A percentile compares a stretch with the other conserved stretches of the same genome.
phyloP scores from a whole-genome alignment of 805 yeast species.

The Wickerhamomyces ciferrii region DNA sequence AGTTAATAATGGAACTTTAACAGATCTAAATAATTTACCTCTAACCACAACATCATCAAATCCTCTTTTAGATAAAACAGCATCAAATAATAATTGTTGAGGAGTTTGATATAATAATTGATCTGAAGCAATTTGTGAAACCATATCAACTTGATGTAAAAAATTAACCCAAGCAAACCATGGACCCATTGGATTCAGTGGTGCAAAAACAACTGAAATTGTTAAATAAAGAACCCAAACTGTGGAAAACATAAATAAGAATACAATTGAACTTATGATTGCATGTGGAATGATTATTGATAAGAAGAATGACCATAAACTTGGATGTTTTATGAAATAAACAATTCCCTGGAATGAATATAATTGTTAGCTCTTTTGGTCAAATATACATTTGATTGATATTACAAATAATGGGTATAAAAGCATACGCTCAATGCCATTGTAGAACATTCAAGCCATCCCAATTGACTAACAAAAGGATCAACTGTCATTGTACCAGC shows the following conservation, averaged over 20 bases:
- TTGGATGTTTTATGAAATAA: slow-evolving; percentile 35
- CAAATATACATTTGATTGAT: too few species aligned
- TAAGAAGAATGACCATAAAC: slow-evolving; percentile 42
- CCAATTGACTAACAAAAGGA: too few species aligned
- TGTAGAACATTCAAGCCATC: too few species aligned
- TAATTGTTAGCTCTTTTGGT: neutral
- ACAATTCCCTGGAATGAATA: slow-evolving; percentile 33
- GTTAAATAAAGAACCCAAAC: slow-evolving; percentile 21
- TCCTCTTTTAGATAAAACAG: slow-evolving; percentile 40
- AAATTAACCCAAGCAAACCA: slow-evolving; percentile 39
- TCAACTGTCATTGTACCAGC: too few species aligned
- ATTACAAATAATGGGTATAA: too few species aligned
- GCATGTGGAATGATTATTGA: slow-evolving; percentile 41
- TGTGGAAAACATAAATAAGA: slow-evolving; percentile 24
- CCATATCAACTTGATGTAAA: slow-evolving; percentile 35
- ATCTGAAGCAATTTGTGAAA: slow-evolving; percentile 38
- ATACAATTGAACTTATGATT: slow-evolving; percentile 31
- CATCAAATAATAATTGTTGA: slow-evolving; percentile 41
- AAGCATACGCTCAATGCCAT: too few species aligned
- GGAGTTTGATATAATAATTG: slow-evolving; percentile 41
- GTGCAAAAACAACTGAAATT: slow-evolving; percentile 30
- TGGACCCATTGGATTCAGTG: slow-evolving; percentile 40
- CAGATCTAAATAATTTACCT: slow-evolving; percentile 30
- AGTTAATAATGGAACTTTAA: slow-evolving; percentile 18
- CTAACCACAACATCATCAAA: slow-evolving; percentile 37